A percentile compares a stretch with the other conserved stretches of the same genome.
Conservation (phyloP, 176 grass and related monocot genomes). For the Avena eriantha region DNA sequence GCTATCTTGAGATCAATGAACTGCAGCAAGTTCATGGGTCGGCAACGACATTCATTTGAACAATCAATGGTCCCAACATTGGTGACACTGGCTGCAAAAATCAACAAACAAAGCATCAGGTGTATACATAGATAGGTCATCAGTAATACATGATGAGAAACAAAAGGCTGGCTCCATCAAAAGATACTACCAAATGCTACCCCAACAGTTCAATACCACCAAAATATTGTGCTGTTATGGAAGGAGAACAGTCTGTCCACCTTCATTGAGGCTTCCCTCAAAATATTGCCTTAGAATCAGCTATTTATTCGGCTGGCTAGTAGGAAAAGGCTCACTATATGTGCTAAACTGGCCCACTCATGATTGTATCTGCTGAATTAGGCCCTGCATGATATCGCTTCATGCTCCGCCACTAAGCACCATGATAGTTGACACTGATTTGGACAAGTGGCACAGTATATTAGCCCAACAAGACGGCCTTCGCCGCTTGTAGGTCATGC, state of each 20-base stretch:
- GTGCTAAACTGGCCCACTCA: too few species aligned
- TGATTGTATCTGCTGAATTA: too few species aligned
- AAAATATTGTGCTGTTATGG: background rate
- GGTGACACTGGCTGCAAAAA: constrained; percentile 8
- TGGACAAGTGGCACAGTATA: background rate
- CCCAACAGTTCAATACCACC: background rate
- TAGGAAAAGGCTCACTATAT: too few species aligned
- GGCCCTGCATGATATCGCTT: too few species aligned
- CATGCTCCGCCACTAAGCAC: background rate
- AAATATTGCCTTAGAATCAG: too few species aligned
- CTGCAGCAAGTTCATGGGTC: constrained; percentile 16
- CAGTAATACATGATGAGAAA: constrained; percentile 6
- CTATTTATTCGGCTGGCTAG: too few species aligned
- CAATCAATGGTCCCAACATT: constrained; percentile 26
- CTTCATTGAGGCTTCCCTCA: background rate
- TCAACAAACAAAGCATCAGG: background rate
- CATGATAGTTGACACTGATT: background rate
- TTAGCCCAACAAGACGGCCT: background rate
- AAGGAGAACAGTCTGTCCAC: background rate
- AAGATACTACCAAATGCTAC: constrained; percentile 8
- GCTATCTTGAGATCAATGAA: constrained; percentile 36
- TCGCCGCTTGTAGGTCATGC: background rate
- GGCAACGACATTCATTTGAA: background rate
- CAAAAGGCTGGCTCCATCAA: background rate
- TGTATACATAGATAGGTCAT: background rate